Conservation (phyloP, 768 basidiomycete genomes). For the Russula sp. region DNA sequence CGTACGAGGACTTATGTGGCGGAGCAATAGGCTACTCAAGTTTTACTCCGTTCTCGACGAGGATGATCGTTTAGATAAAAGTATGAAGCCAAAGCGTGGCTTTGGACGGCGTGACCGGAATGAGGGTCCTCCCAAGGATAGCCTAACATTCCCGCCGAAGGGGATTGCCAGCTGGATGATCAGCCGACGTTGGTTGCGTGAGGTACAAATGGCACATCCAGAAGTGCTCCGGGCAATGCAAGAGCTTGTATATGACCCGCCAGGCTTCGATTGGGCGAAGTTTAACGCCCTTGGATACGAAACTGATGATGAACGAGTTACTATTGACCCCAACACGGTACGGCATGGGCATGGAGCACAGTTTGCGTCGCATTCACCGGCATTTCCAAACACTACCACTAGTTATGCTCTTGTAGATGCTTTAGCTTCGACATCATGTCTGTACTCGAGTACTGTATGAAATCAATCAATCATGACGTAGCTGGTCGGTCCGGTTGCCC, state of each 20-base stretch:
- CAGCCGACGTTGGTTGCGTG: slow-evolving; percentile 59
- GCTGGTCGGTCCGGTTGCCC: not conserved
- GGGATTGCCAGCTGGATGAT: slow-evolving; percentile 75
- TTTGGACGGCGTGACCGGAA: slow-evolving; percentile 54
- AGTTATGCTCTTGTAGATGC: slow-evolving; percentile 37
- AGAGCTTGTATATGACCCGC: slow-evolving; percentile 46
- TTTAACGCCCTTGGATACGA: slow-evolving; percentile 55
- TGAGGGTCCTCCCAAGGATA: slow-evolving; percentile 55
- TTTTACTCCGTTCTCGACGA: slow-evolving; percentile 63
- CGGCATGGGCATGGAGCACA: slow-evolving; percentile 21
- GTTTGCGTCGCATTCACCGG: slow-evolving; percentile 21
- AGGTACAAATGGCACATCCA: slow-evolving; percentile 43
- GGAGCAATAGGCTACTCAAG: slow-evolving; percentile 58
- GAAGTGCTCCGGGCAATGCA: slow-evolving; percentile 47
- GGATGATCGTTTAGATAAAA: slow-evolving; percentile 47
- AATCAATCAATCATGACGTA: not conserved
- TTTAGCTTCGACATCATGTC: slow-evolving; percentile 27
- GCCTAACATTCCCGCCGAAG: slow-evolving; percentile 55
- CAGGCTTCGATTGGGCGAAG: slow-evolving; percentile 50
- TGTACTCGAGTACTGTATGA: too few relatives aligned
- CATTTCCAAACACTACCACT: slow-evolving; percentile 23
- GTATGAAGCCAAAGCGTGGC: slow-evolving; percentile 54
- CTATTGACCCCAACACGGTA: slow-evolving; percentile 17
- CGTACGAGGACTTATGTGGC: slow-evolving; percentile 62
- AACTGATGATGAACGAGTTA: slow-evolving; percentile 43